These are phyloP conservation scores for Rosa chinensis DNA, from an alignment of 306 rosid genomes.

Conservation along the genomic window DNA sequence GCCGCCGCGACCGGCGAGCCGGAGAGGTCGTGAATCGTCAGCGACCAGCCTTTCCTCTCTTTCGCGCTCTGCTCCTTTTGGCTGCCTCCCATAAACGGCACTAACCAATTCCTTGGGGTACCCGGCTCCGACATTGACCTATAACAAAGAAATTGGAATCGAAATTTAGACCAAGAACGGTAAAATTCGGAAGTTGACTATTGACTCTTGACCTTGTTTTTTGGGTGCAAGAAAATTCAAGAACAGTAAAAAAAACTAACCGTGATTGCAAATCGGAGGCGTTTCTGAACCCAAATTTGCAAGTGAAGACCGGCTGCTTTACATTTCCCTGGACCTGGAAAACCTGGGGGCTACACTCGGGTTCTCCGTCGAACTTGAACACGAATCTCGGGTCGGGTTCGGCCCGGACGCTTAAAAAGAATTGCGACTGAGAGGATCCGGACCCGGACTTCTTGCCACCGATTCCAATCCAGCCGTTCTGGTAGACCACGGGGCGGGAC, in stretches of 20 bases:
- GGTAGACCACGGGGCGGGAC: constrained; percentile 45
- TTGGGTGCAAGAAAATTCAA: not conserved
- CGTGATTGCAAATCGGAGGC: constrained; percentile 37
- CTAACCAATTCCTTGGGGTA: constrained; percentile 33
- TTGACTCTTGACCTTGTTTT: too few species aligned
- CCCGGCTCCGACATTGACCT: constrained; percentile 38
- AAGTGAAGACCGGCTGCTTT: constrained; percentile 44
- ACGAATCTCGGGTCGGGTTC: constrained; percentile 84
- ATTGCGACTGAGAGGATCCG: constrained; percentile 33
- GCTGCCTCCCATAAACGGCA: constrained; percentile 17
- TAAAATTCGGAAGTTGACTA: too few species aligned
- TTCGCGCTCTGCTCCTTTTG: constrained; percentile 35
- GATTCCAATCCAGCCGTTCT: constrained; percentile 59
- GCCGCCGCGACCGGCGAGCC: constrained; percentile 54
- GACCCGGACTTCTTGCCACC: constrained; percentile 23
- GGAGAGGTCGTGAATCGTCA: constrained; percentile 52
- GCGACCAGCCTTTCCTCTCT: constrained; percentile 52
- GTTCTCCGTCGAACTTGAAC: constrained; percentile 75
- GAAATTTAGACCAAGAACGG: too few species aligned
- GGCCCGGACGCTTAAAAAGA: constrained; percentile 50
- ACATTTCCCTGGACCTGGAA: constrained; percentile 66
- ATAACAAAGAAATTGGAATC: not conserved
- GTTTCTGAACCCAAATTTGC: constrained; percentile 47
- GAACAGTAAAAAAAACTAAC: constrained; percentile 1
- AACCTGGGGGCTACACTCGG: constrained; percentile 87